Base-by-base conservation (phyloP, 2,329 filamentous ascomycete genomes). In the Shiraia sp. region DNA sequence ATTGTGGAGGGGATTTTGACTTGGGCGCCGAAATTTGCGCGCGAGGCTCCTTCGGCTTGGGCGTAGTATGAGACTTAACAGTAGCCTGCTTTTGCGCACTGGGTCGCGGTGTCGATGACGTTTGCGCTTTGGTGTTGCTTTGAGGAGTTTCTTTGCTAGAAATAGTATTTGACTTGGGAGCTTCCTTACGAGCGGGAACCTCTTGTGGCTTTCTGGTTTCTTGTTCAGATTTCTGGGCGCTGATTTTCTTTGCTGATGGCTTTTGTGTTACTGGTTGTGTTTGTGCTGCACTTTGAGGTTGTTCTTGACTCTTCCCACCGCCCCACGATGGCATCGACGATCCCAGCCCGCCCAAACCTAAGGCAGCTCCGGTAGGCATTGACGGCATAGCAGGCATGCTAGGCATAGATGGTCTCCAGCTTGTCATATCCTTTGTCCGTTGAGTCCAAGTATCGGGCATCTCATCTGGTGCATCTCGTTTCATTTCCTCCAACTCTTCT, bases 401-500 rank as follows among this genome's bases (percentile, higher is more conserved):
- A 1, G 58, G 56, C 51, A 61, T 53, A 2, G 55, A 59, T 16
- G 61, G 63, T 29, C 55, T 56, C 51, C 56, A 66, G 30, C 55
- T 59, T 3, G 63, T 63, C 61, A 68, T 64, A 13, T 68, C 63
- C n/a, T 50, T 57, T 2, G 52, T 53, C 4, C 57, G 52, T 42
- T 68, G 58, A 10, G 62, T 57, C 65, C 65, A 68, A 8, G 60
- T 51, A 23, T 62, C 50, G 3, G 64, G 62, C 56, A 62, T 62
- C 7, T 60, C 52, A 35, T 66, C 65, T 10, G 61, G 60, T 14
- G 57, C 58, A 16, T 69, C 63, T 4, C 46, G 52, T 36, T 61
- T 65, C 65, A 69, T 66, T 36, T 57, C 34, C 39, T 69, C 63
- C 34, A 68, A 36, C 42, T 68, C 65, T 47, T 65, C 61, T 32